A percentile compares a stretch with the other conserved stretches of the same genome.
These are phyloP conservation scores for Telfairia occidentalis DNA, from an alignment of 331 rosid genomes.

Conservation along the genomic window DNA sequence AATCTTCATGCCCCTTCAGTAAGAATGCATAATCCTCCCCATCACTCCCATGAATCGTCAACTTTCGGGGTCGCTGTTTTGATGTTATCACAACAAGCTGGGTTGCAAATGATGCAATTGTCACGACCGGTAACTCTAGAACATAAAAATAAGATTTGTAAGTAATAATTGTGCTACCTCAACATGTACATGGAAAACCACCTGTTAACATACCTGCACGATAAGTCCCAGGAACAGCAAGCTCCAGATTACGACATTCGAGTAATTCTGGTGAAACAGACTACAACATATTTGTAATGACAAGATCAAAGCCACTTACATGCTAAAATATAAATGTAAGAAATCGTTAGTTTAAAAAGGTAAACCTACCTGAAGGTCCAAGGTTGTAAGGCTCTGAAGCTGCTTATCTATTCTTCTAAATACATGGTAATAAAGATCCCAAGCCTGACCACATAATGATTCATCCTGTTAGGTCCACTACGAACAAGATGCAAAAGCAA, in stretches of 20 bases:
- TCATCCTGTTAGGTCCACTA: background rate
- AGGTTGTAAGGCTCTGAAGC: slow-evolving; percentile 88
- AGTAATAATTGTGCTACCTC: background rate
- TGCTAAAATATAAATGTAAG: background rate
- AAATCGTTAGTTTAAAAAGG: background rate
- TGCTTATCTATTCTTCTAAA: slow-evolving; percentile 94
- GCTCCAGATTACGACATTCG: slow-evolving; percentile 79
- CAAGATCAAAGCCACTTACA: background rate
- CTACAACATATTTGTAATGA: slow-evolving; percentile 27
- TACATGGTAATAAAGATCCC: slow-evolving; percentile 97
- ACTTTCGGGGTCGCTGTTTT: slow-evolving; percentile 91
- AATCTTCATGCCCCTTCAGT: slow-evolving; percentile 92
- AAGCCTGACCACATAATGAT: slow-evolving; percentile 50
- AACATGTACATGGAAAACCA: background rate
- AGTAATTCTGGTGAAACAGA: slow-evolving; percentile 93
- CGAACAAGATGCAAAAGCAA: background rate
- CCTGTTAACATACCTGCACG: slow-evolving; percentile 54
- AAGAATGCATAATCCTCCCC: slow-evolving; percentile 94
- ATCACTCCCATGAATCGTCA: slow-evolving; percentile 89
- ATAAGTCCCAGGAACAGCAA: slow-evolving; percentile 92
- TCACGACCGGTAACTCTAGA: slow-evolving; percentile 73
- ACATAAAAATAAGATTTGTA: slow-evolving; percentile 8
- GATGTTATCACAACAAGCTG: slow-evolving; percentile 94
- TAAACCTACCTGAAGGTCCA: slow-evolving; percentile 69
- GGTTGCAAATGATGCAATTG: slow-evolving; percentile 79